These are phyloP conservation scores for Calvatia gigantea DNA, from an alignment of 768 basidiomycete genomes.

Conservation along the genomic window DNA sequence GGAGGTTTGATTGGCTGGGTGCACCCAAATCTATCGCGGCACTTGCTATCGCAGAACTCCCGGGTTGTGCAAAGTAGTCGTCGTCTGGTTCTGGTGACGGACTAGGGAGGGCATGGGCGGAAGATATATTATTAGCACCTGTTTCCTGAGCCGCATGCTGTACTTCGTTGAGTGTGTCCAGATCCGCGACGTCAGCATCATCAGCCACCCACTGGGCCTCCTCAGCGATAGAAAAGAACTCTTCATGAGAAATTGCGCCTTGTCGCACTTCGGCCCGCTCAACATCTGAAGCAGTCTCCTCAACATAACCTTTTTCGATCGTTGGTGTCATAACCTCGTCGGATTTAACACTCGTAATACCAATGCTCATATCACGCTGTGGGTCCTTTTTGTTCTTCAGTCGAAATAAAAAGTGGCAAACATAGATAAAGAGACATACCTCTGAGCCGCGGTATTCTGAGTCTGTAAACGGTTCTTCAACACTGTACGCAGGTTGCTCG, in stretches of 20 bases:
- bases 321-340: conserved; percentile 1
- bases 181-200: neutral
- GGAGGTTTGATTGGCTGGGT: conserved; percentile 30
- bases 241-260: neutral
- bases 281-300: neutral
- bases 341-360: conserved; percentile 1
- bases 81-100: neutral
- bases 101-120: neutral
- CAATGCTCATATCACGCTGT: conserved; percentile 11
- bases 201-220: neutral
- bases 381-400: conserved; percentile 15
- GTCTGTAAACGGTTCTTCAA: conserved; percentile 28
- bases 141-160: neutral
- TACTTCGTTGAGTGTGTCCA: neutral
- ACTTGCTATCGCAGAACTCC: neutral
- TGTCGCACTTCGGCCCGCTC: neutral
- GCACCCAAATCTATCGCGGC: conserved; percentile 23
- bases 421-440: conserved; percentile 21
- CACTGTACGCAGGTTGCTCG: conserved; percentile 14
- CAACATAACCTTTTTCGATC: conserved; percentile 5
- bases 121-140: neutral
- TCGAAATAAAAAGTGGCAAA: neutral
- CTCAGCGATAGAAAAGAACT: neutral
- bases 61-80: conserved; percentile 9
- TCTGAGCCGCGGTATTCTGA: conserved; percentile 26